phyloP scores from a whole-genome alignment of 768 basidiomycete species.

The Boletellus emodensis region DNA sequence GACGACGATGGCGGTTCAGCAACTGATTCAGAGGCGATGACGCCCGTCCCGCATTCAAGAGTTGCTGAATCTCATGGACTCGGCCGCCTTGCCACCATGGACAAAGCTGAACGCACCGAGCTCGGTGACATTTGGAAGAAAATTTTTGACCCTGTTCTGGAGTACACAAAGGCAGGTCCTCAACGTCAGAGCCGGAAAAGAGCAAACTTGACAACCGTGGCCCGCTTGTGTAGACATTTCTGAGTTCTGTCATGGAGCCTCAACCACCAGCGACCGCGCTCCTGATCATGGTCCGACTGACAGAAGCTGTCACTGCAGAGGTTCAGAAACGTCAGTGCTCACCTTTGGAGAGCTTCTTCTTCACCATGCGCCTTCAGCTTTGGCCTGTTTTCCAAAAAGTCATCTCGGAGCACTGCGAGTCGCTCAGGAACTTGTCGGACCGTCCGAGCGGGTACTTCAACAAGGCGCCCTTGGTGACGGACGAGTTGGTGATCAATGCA shows the following conservation, averaged over 20 bases:
- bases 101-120: conserved; percentile 58
- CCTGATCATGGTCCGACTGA: conserved; percentile 87
- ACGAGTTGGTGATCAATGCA: conserved; percentile 61
- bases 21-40: conserved; percentile 49
- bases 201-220: not conserved
- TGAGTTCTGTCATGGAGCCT: conserved; percentile 65
- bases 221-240: conserved; percentile 51
- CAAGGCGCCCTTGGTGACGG: conserved; percentile 59
- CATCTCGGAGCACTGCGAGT: conserved; percentile 80
- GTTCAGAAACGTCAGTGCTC: conserved; percentile 74
- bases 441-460: conserved; percentile 62
- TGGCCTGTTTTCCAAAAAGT: conserved; percentile 93
- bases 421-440: conserved; percentile 79
- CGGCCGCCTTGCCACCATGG: conserved; percentile 31
- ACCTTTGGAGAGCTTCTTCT: conserved; percentile 79
- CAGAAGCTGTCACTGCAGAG: conserved; percentile 73
- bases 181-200: not conserved
- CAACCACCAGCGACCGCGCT: conserved; percentile 72
- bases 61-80: conserved; percentile 25
- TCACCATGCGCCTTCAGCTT: conserved; percentile 76
- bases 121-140: conserved; percentile 82
- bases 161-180: conserved; percentile 68
- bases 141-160: conserved; percentile 85
- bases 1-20: conserved; percentile 39
- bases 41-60: conserved; percentile 25